Evolutionary conservation across 2,329 filamentous ascomycete species (phyloP).

Genomic region (Graphilbum sp.): DNA sequence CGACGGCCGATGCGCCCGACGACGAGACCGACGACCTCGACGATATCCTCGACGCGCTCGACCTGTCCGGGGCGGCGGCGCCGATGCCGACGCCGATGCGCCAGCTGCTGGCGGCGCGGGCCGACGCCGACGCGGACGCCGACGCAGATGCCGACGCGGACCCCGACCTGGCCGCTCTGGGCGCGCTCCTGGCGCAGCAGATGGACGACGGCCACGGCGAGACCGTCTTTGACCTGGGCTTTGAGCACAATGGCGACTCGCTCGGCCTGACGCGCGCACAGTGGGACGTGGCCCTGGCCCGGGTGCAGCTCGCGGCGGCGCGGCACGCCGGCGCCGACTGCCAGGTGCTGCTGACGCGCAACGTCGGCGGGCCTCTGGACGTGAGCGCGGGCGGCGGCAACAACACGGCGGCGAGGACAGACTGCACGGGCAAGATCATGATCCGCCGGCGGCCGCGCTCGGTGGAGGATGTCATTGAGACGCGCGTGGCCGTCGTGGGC

Average conservation of each 20-base stretch:
- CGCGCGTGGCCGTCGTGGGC: slow-evolving; percentile 87
- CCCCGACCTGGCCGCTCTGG: slow-evolving; percentile 44
- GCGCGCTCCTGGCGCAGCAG: slow-evolving; percentile 47
- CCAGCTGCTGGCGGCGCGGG: slow-evolving; percentile 59
- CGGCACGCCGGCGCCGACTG: slow-evolving; percentile 55
- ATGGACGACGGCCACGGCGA: slow-evolving; percentile 77
- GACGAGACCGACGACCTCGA: slow-evolving; percentile 62
- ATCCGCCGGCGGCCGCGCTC: slow-evolving; percentile 58
- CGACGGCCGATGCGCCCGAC: slow-evolving; percentile 32
- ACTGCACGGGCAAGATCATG: slow-evolving; percentile 72
- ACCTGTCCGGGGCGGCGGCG: slow-evolving; percentile 55
- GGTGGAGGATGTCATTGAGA: slow-evolving; percentile 84
- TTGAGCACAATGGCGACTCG: slow-evolving; percentile 75
- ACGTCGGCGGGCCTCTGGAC: slow-evolving; percentile 66
- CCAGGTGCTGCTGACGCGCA: slow-evolving; percentile 73
- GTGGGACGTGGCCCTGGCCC: slow-evolving; percentile 56
- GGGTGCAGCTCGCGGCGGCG: slow-evolving; percentile 45
- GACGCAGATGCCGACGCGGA: slow-evolving; percentile 36
- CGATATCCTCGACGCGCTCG: slow-evolving; percentile 79
- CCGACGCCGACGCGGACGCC: slow-evolving; percentile 3
- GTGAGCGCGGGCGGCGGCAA: slow-evolving; percentile 29
- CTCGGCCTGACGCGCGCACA: slow-evolving; percentile 61
- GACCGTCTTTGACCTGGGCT: slow-evolving; percentile 77
- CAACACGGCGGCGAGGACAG: slow-evolving; percentile 12
- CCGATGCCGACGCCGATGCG: slow-evolving; percentile 53